A percentile compares a stretch with the other conserved stretches of the same genome.
phyloP scores from a whole-genome alignment of 2,329 filamentous ascomycete genomes.

The Tricladium varicosporioides region DNA sequence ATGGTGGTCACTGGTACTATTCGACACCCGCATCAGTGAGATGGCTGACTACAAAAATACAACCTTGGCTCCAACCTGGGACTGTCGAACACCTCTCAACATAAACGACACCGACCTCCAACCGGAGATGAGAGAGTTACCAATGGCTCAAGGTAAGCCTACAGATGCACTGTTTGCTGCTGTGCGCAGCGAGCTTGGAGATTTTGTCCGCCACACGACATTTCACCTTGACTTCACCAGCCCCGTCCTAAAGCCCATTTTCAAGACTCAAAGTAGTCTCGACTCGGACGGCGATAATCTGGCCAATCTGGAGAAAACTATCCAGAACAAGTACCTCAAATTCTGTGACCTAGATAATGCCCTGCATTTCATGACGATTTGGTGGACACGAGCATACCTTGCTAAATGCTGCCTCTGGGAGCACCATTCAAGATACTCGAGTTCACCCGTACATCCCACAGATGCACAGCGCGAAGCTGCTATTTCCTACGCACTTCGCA shows the following conservation, averaged over 20 bases:
- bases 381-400: conserved; percentile 24
- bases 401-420: conserved; percentile 31
- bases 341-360: conserved; percentile 41
- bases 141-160: conserved; percentile 46
- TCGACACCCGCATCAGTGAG: conserved; percentile 68
- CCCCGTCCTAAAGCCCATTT: conserved; percentile 22
- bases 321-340: conserved; percentile 43
- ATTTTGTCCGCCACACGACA: conserved; percentile 32
- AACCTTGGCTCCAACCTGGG: conserved; percentile 43
- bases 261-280: conserved; percentile 12
- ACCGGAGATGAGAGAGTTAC: conserved; percentile 53
- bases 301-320: conserved; percentile 35
- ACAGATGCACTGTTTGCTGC: conserved; percentile 62
- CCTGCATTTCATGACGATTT: conserved; percentile 36
- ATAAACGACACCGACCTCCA: conserved; percentile 61
- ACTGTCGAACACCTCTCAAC: conserved; percentile 58
- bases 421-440: conserved; percentile 26
- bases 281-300: conserved; percentile 17
- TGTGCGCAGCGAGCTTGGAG: conserved; percentile 54
- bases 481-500: conserved; percentile 29
- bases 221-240: conserved; percentile 26
- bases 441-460: conserved; percentile 22
- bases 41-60: conserved; percentile 51
- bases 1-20: conserved; percentile 70
- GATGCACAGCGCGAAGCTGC: conserved; percentile 32